Base-by-base conservation (phyloP, 176 grass and related monocot species). In the Aegilops bicornis region DNA sequence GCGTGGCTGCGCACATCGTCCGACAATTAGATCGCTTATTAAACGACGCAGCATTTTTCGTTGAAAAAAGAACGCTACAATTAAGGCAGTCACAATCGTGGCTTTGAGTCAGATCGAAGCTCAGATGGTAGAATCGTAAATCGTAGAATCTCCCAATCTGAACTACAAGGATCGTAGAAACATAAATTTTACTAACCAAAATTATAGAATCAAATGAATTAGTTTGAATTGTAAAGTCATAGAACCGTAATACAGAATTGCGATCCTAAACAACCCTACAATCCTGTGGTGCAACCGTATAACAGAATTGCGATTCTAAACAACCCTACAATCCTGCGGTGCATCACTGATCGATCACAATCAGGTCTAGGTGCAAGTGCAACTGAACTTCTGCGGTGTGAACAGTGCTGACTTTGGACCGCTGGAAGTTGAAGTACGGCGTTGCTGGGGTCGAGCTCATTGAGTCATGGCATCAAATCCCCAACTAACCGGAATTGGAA, bases 1-100 rank as follows among this genome's bases (percentile, higher is more conserved):
- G 93, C 27, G 96, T 98, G 4, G 93, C 96, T 98, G 89, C 56
- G 43, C 43, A 59, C 54, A 22, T 22, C 7, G 22, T 22, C 19
- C 54, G 19, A 59, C 19, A 2, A 22, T 59, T 3, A 59, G 11
- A 65, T 86, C 81, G 66, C 85, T 67, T 33, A 74, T 66, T 45
- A 75, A 76, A 76, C 14, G 33, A 45, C 10, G 12, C 30, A 10
- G 52, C 16, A 7, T 47, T 17, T 70, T 37, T 48, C 17, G 2
- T 30, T 71, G 2, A 60, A 48, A 70, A 6, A 56, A 56, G 1
- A 56, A 56, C 16, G 17, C 10, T 4, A 70, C 16, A 54, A 23
- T 43, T 45, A 45, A 45, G 43, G 43, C 3, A 45, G 11, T 45
- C 43, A 14, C 0, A 45, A 14, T 45, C 11, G 12, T 45, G 43